Conservation (phyloP, 208 protist genomes). For the Trypanosomatidae sp. region DNA sequence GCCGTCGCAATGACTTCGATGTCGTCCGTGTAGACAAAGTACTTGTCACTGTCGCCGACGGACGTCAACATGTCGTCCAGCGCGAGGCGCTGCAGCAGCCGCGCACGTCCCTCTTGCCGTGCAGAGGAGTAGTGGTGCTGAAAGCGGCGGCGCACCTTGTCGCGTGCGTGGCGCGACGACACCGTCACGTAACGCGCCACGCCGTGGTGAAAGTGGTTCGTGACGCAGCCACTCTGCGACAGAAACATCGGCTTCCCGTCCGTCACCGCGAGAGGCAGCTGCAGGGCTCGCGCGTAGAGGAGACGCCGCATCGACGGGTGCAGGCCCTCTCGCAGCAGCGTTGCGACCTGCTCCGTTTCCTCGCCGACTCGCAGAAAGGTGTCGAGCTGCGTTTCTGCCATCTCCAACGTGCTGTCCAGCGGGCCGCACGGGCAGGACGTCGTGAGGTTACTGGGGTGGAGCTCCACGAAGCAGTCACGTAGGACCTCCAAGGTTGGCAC, state of each 20-base stretch:
- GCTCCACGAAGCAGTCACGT: conserved; percentile 48
- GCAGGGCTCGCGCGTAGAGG: conserved; percentile 76
- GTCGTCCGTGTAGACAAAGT: conserved; percentile 86
- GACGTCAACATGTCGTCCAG: conserved; percentile 48
- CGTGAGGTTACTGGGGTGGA: conserved; percentile 43
- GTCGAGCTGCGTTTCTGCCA: conserved; percentile 60
- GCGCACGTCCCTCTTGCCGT: conserved; percentile 41
- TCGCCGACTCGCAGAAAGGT: conserved; percentile 48
- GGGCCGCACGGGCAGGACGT: conserved; percentile 12
- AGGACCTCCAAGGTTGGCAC: conserved; percentile 51
- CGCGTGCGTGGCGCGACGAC: conserved; percentile 47
- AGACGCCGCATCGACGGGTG: conserved; percentile 78
- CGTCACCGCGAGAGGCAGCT: conserved; percentile 55
- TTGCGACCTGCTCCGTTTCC: conserved; percentile 33
- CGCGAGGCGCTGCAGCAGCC: conserved; percentile 57
- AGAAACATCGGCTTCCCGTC: conserved; percentile 60
- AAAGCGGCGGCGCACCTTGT: conserved; percentile 60
- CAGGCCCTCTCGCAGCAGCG: conserved; percentile 50
- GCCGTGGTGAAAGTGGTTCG: conserved; percentile 30
- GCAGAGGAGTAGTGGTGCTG: conserved; percentile 59
- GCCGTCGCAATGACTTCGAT: conserved; percentile 49
- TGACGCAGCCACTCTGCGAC: conserved; percentile 30
- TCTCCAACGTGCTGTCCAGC: conserved; percentile 42
- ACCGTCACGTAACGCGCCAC: conserved; percentile 50
- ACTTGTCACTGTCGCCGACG: conserved; percentile 82